A percentile compares a stretch with the other conserved stretches of the same genome.
Evolutionary conservation across 306 rosid genomes (phyloP).

Genomic region (Potentilla sterilis): DNA sequence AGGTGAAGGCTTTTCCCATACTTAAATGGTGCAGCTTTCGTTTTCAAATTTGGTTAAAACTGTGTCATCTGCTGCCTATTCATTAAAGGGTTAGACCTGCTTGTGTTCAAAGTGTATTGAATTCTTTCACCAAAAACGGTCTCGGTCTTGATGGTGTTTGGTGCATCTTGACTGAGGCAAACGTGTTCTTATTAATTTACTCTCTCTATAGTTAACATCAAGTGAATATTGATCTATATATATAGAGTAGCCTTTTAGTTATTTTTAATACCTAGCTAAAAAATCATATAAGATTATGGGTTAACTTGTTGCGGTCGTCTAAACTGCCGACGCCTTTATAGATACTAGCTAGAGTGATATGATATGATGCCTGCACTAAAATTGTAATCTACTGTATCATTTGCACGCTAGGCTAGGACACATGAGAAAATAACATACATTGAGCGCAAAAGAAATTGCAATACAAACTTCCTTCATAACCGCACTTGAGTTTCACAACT

Average conservation of each 20-base stretch:
- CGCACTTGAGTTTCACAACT: background rate
- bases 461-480: background rate
- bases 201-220: background rate
- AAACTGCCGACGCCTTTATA: background rate
- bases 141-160: conserved; percentile 30
- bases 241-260: background rate
- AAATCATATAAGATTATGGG: background rate
- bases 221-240: background rate
- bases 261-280: background rate
- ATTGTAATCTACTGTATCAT: background rate
- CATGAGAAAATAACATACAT: background rate
- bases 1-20: conserved; percentile 24
- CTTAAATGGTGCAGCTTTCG: conserved; percentile 20
- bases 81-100: conserved; percentile 44
- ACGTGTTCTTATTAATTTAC: background rate
- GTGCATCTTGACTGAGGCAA: conserved; percentile 34
- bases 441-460: background rate
- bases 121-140: background rate
- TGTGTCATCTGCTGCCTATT: conserved; percentile 34
- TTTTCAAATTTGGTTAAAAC: conserved; percentile 6
- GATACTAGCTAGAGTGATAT: background rate
- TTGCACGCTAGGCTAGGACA: background rate
- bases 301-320: background rate
- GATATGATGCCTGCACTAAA: background rate
- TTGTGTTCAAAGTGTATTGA: conserved; percentile 25